Evolutionary conservation across 345 rosid genomes (phyloP), one percentile per base, ranked within the genome.

Genomic region (Cochlearia excelsa): DNA sequence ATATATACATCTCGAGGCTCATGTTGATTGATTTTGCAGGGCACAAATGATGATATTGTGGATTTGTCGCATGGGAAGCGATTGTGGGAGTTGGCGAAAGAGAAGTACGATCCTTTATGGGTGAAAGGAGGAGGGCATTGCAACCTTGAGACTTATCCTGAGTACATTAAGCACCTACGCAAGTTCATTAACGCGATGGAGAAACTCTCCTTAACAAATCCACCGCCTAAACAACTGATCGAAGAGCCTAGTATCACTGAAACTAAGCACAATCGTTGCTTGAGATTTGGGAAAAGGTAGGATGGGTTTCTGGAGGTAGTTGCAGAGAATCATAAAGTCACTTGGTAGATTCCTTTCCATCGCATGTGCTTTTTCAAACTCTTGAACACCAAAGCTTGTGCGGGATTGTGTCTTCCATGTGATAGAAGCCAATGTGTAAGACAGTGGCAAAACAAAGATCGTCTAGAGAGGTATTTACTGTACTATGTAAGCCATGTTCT

Each of bases 111-210:
- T 7, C 99, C 99, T 1, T 71, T 93, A 57, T 89, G 99, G 99
- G 85, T 93, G 48, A 87, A 87, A 66, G 96, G 97, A n/a, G 99
- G 97, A 4, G 95, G 97, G 26, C 99, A 93, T 62, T 89, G 99
- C 79, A 87, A 89, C 79, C 88, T 93, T 1, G 99, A 93, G 81
- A 87, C 92, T 3, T 87, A 80, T 38, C 99, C 99, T 0, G 97
- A 89, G 65, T 93, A 85, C 77, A 93, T 93, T 37, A 85, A 81
- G 64, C 97, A 93, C 72, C 67, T 93, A 41, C 79, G 90, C 35
- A 84, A 81, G 78, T 93, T 78, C 77, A 61, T 89, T 31, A 89
- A 80, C 45, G 83, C 96, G 0, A 87, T 93, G 97, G 99, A 89
- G 92, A 89, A 82, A 68, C 81, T 89, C 59, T 70, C 84, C 7